A percentile compares a stretch with the other conserved stretches of the same genome.
These are phyloP conservation scores for Gastrolobium villosum DNA, from an alignment of 306 rosid genomes.

Conservation along the genomic window DNA sequence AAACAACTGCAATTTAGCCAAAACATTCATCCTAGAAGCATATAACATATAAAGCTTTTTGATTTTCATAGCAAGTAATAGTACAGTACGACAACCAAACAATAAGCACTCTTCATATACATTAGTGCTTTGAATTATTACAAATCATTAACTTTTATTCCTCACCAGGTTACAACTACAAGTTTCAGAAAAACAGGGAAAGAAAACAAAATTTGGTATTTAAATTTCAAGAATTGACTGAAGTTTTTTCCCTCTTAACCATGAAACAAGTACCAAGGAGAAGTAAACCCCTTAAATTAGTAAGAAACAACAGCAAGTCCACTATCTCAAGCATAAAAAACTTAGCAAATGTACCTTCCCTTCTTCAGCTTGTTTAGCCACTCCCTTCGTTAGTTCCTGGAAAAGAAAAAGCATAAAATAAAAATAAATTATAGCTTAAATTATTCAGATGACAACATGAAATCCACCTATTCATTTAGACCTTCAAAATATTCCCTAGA, in stretches of 20 bases:
- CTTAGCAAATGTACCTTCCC: conserved; percentile 78
- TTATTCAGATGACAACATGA: conserved; percentile 32
- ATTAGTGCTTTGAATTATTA: neutral
- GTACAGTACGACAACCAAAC: conserved; percentile 2
- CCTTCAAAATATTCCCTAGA: conserved; percentile 23
- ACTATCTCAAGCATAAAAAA: conserved; percentile 41
- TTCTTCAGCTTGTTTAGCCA: conserved; percentile 92
- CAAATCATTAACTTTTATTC: neutral
- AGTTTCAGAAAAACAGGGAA: conserved; percentile 32
- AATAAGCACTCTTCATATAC: neutral
- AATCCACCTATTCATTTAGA: conserved; percentile 32
- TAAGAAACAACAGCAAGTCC: conserved; percentile 41
- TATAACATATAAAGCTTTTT: conserved; percentile 22
- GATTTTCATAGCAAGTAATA: conserved; percentile 24
- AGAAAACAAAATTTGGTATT: neutral
- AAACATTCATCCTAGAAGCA: conserved; percentile 27
- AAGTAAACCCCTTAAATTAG: conserved; percentile 24
- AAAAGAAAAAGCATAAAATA: conserved; percentile 20
- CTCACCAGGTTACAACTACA: conserved; percentile 1
- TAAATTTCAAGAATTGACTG: conserved; percentile 39
- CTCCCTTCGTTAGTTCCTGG: conserved; percentile 88
- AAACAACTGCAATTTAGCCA: conserved; percentile 19
- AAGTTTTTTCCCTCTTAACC: neutral
- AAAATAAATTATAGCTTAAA: conserved; percentile 11
- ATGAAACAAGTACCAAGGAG: conserved; percentile 11